Conservation (phyloP, 768 basidiomycete species). For the Mrakia frigida region DNA sequence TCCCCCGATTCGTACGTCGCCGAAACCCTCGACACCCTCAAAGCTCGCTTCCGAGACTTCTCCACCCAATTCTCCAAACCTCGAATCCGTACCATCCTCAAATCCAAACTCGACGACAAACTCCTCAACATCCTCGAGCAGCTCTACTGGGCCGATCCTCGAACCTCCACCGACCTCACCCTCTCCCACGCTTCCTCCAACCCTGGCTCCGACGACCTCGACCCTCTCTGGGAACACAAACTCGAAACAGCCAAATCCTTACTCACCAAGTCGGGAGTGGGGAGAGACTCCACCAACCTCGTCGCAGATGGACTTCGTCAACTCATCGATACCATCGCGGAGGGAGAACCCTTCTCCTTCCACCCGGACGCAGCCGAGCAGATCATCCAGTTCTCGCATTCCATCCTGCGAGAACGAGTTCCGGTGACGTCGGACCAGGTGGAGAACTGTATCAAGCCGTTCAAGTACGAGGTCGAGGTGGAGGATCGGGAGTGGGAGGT, state of each 20-base stretch:
- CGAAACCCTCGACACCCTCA: constrained; percentile 89
- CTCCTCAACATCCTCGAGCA: constrained; percentile 96
- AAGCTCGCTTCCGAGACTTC: constrained; percentile 76
- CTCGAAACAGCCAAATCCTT: constrained; percentile 88
- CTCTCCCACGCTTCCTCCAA: constrained; percentile 54
- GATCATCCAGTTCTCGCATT: constrained; percentile 85
- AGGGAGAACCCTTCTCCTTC: constrained; percentile 82
- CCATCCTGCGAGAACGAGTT: constrained; percentile 85
- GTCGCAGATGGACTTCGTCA: constrained; percentile 88
- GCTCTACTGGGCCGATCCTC: constrained; percentile 92
- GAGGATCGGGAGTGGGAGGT: constrained; percentile 87
- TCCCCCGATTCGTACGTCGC: constrained; percentile 96
- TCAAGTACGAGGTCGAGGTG: constrained; percentile 96
- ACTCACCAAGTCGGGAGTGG: constrained; percentile 92
- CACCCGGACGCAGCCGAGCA: constrained; percentile 86
- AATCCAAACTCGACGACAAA: constrained; percentile 88
- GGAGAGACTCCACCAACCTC: constrained; percentile 85
- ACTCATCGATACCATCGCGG: constrained; percentile 82
- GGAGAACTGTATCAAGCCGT: constrained; percentile 99
- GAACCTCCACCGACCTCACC: constrained; percentile 63
- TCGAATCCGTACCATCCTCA: constrained; percentile 79
- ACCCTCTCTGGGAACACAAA: constrained; percentile 93
- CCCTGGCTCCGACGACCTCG: constrained; percentile 52
- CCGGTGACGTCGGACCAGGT: constrained; percentile 96
- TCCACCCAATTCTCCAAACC: constrained; percentile 82